Percentiles rank a stretch among this genome's conserved stretches.
phyloP scores from a whole-genome alignment of 768 basidiomycete genomes.

The Trametes cingulata region DNA sequence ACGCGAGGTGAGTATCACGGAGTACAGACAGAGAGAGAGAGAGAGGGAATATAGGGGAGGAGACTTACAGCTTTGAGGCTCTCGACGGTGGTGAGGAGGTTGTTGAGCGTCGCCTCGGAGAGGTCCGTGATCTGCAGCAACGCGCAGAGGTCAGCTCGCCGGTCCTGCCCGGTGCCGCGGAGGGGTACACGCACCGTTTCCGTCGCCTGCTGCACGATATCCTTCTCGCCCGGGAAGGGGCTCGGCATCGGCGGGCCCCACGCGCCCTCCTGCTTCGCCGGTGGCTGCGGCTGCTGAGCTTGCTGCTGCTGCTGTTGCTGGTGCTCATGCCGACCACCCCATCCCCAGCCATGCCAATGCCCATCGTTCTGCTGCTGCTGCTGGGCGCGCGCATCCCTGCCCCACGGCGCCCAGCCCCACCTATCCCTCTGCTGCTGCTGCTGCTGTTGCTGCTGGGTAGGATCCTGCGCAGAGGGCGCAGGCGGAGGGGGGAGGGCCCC shows the following conservation, averaged over 20 bases:
- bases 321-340: constrained; percentile 2
- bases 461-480: neutral
- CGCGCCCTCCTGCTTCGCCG: constrained; percentile 9
- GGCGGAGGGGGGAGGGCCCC: neutral
- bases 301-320: neutral
- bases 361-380: neutral
- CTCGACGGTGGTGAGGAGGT: constrained; percentile 56
- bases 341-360: neutral
- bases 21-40: neutral
- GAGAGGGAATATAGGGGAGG: too few species aligned
- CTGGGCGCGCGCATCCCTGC: neutral
- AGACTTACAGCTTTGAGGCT: constrained; percentile 57
- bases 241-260: constrained; percentile 16
- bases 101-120: constrained; percentile 68
- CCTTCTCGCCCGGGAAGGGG: constrained; percentile 36
- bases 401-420: constrained; percentile 3
- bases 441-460: neutral
- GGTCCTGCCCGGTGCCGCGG: too few species aligned
- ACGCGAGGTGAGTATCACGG: neutral
- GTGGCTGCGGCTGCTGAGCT: neutral
- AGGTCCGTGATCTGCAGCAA: constrained; percentile 56
- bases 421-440: neutral
- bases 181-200: constrained; percentile 29
- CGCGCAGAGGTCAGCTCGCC: too few species aligned
- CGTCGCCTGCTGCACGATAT: constrained; percentile 29